phyloP scores from a whole-genome alignment of 306 rosid species.

The Quercus rubra region DNA sequence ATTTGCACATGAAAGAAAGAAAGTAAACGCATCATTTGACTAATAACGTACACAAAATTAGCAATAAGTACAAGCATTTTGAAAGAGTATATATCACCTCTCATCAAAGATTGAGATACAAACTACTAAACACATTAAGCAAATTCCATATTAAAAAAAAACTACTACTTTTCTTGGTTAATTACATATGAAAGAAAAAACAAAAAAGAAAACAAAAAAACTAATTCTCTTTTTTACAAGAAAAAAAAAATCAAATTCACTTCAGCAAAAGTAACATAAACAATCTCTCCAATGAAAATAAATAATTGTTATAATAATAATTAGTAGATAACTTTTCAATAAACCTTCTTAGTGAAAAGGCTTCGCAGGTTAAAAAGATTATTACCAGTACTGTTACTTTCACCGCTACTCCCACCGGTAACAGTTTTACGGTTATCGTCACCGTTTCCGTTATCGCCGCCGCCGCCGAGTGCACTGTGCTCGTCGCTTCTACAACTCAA shows the following conservation, averaged over 20 bases:
- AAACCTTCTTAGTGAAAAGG: constrained; percentile 71
- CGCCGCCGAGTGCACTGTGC: constrained; percentile 29
- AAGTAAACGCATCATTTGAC: too few species aligned
- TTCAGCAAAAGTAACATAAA: not conserved
- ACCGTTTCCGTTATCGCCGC: not conserved
- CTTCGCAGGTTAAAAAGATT: constrained; percentile 74
- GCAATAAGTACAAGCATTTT: not conserved
- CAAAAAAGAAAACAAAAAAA: not conserved
- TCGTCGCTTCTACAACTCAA: constrained; percentile 71
- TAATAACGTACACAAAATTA: too few species aligned
- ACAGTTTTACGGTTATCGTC: not conserved
- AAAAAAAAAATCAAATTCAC: not conserved
- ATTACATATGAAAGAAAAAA: not conserved
- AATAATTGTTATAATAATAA: constrained; percentile 20
- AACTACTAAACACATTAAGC: too few species aligned
- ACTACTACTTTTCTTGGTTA: not conserved
- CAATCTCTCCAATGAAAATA: not conserved
- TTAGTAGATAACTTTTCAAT: not conserved
- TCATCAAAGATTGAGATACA: too few species aligned
- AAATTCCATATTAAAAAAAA: too few species aligned
- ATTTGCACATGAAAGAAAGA: too few species aligned
- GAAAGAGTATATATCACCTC: not conserved
- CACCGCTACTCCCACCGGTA: constrained; percentile 21
- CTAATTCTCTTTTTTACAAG: not conserved
- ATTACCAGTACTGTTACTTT: constrained; percentile 36